Percentiles rank a stretch among this genome's conserved stretches.
Evolutionary conservation across 2,329 filamentous ascomycete species (phyloP).

Genomic region (Fusarium napiforme): DNA sequence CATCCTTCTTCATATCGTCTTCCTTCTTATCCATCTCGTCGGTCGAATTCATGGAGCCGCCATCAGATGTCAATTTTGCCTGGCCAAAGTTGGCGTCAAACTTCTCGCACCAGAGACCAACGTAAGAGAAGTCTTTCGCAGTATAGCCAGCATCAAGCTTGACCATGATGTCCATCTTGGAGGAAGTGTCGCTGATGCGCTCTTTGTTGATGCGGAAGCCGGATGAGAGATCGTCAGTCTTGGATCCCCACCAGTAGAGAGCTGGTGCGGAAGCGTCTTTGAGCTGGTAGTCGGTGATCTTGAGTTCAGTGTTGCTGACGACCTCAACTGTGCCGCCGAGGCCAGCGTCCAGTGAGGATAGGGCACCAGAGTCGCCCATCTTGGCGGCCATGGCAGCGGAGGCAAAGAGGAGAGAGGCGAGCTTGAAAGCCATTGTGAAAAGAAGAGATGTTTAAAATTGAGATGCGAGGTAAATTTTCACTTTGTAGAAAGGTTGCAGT

Average conservation of each 20-base stretch:
- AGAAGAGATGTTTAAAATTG: not conserved
- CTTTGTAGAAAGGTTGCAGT: not conserved
- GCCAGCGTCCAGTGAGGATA: not conserved
- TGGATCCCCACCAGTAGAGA: conserved; percentile 6
- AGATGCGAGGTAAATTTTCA: not conserved
- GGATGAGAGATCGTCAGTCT: not conserved
- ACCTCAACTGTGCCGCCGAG: not conserved
- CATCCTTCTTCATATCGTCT: not conserved
- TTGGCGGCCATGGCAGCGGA: not conserved
- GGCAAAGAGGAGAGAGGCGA: not conserved
- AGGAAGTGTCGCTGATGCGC: not conserved
- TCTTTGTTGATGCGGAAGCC: conserved; percentile 2
- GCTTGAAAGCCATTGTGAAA: not conserved
- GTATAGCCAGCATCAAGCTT: not conserved
- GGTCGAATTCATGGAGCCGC: not conserved
- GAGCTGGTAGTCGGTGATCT: not conserved
- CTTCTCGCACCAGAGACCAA: not conserved
- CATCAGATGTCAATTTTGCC: not conserved
- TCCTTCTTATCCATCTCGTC: not conserved
- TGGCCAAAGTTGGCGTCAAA: not conserved
- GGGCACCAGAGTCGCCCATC: not conserved
- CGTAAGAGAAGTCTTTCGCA: not conserved
- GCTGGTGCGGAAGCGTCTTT: not conserved
- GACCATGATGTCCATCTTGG: not conserved
- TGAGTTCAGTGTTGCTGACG: not conserved